phyloP scores from a whole-genome alignment of 768 basidiomycete genomes.

The Lactarius psammicola region DNA sequence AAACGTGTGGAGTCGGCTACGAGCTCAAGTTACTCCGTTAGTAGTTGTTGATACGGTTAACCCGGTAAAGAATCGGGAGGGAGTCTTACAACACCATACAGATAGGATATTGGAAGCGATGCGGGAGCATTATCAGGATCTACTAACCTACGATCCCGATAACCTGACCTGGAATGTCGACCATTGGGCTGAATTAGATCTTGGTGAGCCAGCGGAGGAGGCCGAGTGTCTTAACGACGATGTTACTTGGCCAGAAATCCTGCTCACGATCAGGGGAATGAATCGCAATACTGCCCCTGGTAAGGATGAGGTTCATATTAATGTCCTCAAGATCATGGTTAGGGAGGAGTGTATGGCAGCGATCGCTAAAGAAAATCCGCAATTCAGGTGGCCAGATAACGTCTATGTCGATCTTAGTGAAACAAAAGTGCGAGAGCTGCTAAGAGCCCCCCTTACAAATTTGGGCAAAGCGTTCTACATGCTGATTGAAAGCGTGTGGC shows the following conservation, averaged over 20 bases:
- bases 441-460: fast-evolving
- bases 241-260: no score
- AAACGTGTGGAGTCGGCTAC: not conserved
- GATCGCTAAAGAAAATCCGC: not conserved
- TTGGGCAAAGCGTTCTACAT: not conserved
- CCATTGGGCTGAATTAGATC: not conserved
- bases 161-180: not conserved
- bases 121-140: not conserved
- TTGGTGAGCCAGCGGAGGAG: not conserved
- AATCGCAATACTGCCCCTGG: conserved; percentile 6
- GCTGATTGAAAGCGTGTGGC: not conserved
- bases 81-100: not conserved
- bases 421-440: not conserved
- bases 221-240: not conserved
- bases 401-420: not conserved
- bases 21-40: not conserved
- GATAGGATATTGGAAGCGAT: not conserved
- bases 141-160: conserved; percentile 9
- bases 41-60: not conserved
- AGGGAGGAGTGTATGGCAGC: conserved; percentile 1
- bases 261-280: not conserved
- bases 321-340: conserved; percentile 9
- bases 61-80: not conserved
- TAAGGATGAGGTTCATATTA: conserved; percentile 4
- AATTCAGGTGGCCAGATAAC: not conserved